Base-by-base conservation (phyloP, 441 rosid species). In the Populus hybrid region DNA sequence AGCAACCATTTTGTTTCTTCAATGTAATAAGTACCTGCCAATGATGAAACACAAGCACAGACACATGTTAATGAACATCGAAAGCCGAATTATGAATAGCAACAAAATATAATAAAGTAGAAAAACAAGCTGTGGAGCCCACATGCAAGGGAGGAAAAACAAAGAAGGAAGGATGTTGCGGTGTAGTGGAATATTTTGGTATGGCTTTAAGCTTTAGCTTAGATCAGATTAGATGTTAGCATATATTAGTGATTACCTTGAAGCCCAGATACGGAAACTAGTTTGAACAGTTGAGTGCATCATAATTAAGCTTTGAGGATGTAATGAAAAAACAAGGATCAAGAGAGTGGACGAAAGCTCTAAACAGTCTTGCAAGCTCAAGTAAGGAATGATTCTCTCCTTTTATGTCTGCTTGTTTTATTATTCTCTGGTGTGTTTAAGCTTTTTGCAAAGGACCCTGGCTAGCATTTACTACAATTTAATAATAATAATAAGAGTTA, bases 371-470 rank as follows among this genome's bases (percentile, higher is more conserved):
- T 78, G 73, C 70, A 50, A 80, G 79, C 82, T 78, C 73, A 87
- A 86, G 88, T 64, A 84, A 89, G 31, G 91, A 83, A 87, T 86
- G 26, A 84, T 82, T 85, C 84, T 69, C 75, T 72, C 26, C 11
- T 14, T n/a, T 7, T 56, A 36, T 70, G 50, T 28, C 23, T 0
- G 14, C 11, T 21, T 45, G 14, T 38, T 28, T 12, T 18, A 3
- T 68, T 12, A 14, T 31, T 59, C 3, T n/a, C 64, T 7, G 64
- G 11, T n/a, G 23, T 59, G 64, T n/a, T 2, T 7, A n/a, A 9
- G 9, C 24, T 59, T 59, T n/a, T 7, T 20, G 64, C 24, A 20
- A n/a, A 59, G n/a, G n/a, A n/a, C n/a, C n/a, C n/a, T n/a, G 64
- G 26, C 28, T 21, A 61, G 65, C 65, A 21, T 61, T 61, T 21